phyloP scores from a whole-genome alignment of 805 yeast species.

The Ogataea trehalophila region DNA sequence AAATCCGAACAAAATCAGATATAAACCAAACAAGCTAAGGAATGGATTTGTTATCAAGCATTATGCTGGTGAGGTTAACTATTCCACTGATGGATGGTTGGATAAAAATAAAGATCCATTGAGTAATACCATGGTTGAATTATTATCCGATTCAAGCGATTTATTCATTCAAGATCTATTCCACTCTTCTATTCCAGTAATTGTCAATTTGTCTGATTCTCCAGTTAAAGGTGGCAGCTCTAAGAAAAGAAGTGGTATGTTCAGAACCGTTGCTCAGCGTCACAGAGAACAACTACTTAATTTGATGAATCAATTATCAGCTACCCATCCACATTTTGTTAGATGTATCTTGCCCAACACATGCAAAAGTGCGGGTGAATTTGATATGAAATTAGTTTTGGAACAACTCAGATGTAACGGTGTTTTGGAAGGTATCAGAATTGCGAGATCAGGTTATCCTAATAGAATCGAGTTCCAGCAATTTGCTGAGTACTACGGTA shows the following conservation, averaged over 20 bases:
- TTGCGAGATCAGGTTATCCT: conserved; percentile 96
- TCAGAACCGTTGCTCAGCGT: conserved; percentile 79
- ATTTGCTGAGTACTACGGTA: conserved; percentile 68
- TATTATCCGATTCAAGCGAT: conserved; percentile 56
- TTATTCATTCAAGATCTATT: conserved; percentile 54
- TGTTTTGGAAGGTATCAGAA: conserved; percentile 95
- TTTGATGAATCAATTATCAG: conserved; percentile 65
- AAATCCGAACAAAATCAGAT: conserved; percentile 37
- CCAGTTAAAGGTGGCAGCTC: conserved; percentile 25
- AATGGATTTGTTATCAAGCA: conserved; percentile 82
- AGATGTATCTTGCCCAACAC: conserved; percentile 92
- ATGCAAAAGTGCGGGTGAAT: conserved; percentile 60
- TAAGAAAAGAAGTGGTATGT: conserved; percentile 32
- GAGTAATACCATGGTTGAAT: conserved; percentile 62
- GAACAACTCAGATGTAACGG: conserved; percentile 95
- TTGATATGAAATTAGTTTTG: conserved; percentile 72
- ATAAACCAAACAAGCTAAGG: conserved; percentile 66
- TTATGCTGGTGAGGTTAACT: conserved; percentile 96
- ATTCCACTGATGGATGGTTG: conserved; percentile 87
- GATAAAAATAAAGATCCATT: conserved; percentile 93
- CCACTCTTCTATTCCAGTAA: conserved; percentile 20
- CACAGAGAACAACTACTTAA: conserved; percentile 80
- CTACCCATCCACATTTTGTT: conserved; percentile 94
- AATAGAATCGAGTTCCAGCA: conserved; percentile 82
- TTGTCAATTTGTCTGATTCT: conserved; percentile 25